Base-by-base conservation (phyloP, 768 basidiomycete genomes). In the Saitozyma podzolica region DNA sequence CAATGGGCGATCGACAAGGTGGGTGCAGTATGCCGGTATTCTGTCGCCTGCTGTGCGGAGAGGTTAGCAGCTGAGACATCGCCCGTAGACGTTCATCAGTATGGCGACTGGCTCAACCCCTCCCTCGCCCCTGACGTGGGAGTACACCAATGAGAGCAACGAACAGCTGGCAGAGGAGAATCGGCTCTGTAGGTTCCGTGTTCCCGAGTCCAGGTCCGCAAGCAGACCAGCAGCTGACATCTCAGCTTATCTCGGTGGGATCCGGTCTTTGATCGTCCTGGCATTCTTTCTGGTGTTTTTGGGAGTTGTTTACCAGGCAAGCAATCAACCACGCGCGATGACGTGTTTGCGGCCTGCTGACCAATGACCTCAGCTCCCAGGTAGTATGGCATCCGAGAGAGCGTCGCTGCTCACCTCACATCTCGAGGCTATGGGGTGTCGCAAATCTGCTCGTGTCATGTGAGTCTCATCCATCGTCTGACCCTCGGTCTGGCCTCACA, bases 1-100 rank as follows among this genome's bases (percentile, higher is more conserved):
- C 90, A 91, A 65, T 87, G 89, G 84, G 87, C 89, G 9, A 81
- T 91, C 42, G 90, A 91, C 68, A 82, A 84, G 73, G 89, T 87
- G 63, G 37, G 84, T 64, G 19, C 40, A 39, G 2, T 5, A 29
- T 29, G 29, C 40, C 56, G 17, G 19, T 48, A 7, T 17, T 51
- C 9, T 49, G 40, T 45, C n/a, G 20, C 11, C 3, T 19, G 39
- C 48, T 0, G 58, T n/a, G 7, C 50, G 45, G 62, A 47, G 7
- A 53, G 43, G 45, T 11, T 17, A 45, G 16, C 29, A 29, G 29
- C 29, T 29, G 29, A 29, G 29, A 50, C 20, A n/a, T 48, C n/a
- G 45, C 11, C 45, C 13, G 45, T 53, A 89, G 89, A 87, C 88
- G 13, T 85, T 91, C 66, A 87, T 91, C 20, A 84, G 87, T 64